Percentiles rank a stretch among this genome's conserved stretches.
Evolutionary conservation across 345 rosid species (phyloP).

Genomic region (Gossypium herbaceum): DNA sequence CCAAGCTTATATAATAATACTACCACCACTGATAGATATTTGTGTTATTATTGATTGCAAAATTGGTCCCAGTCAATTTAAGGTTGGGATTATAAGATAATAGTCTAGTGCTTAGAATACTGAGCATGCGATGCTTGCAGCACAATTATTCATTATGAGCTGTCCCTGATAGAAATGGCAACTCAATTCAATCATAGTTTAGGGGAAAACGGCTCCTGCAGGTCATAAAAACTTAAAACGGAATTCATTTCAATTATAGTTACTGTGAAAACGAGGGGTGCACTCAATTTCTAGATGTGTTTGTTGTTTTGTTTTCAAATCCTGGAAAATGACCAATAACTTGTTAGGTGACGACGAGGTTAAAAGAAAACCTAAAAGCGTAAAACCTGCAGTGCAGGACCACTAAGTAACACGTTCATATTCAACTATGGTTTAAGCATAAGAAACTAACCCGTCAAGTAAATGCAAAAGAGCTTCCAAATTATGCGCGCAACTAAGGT

Average conservation of each 20-base stretch:
- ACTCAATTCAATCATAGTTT: neutral
- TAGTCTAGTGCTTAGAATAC: neutral
- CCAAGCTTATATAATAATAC: neutral
- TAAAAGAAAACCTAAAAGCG: neutral
- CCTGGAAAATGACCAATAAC: neutral
- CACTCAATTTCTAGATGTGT: neutral
- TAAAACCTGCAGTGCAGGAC: neutral
- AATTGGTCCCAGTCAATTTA: neutral
- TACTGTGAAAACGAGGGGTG: neutral
- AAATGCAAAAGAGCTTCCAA: conserved; percentile 75
- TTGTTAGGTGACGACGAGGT: neutral
- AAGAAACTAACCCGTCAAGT: conserved; percentile 66
- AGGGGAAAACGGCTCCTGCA: too few relatives aligned
- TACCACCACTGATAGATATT: neutral
- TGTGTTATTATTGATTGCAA: neutral
- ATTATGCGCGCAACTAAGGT: conserved; percentile 57
- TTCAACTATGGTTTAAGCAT: neutral
- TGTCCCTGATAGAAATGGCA: neutral
- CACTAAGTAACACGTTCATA: neutral
- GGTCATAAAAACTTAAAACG: neutral
- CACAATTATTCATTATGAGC: neutral
- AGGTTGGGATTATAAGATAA: neutral
- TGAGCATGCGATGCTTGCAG: too few relatives aligned
- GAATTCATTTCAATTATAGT: neutral
- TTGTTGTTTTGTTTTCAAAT: neutral